Conservation (phyloP, 805 yeast species). For the Groenewaldozyma tartarivorans region DNA sequence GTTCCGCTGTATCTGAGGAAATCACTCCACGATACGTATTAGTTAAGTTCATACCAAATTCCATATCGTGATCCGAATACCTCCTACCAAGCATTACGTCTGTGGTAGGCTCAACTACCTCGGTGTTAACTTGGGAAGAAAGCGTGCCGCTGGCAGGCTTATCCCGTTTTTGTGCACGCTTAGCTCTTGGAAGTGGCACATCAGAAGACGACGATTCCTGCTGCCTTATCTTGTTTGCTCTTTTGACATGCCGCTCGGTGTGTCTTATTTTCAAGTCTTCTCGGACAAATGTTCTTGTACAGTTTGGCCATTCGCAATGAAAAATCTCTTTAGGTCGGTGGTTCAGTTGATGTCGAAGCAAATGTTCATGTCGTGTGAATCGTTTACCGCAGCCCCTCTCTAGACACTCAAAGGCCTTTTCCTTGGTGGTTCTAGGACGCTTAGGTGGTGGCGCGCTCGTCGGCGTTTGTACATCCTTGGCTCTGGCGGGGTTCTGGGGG, state of each 20-base stretch:
- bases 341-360: constrained; percentile 23
- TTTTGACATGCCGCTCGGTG: constrained; percentile 24
- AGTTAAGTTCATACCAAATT: background rate
- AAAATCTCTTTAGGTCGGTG: constrained; percentile 28
- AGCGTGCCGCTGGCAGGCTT: background rate
- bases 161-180: background rate
- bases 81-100: too few relatives aligned
- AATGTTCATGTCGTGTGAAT: constrained; percentile 23
- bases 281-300: constrained; percentile 27
- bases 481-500: constrained; percentile 1
- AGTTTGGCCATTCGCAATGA: constrained; percentile 25
- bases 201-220: too few relatives aligned
- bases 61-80: background rate
- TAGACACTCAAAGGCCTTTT: constrained; percentile 21
- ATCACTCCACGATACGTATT: too few relatives aligned
- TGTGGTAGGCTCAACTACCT: too few relatives aligned
- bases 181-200: background rate
- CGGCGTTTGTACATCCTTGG: too few relatives aligned
- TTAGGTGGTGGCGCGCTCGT: too few relatives aligned
- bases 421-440: too few relatives aligned
- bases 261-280: constrained; percentile 28
- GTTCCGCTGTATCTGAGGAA: too few relatives aligned
- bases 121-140: too few relatives aligned
- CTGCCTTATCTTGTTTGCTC: background rate
- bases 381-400: constrained; percentile 20